phyloP scores from a whole-genome alignment of 495 filamentous ascomycete species.

The Aspergillus biplanus region DNA sequence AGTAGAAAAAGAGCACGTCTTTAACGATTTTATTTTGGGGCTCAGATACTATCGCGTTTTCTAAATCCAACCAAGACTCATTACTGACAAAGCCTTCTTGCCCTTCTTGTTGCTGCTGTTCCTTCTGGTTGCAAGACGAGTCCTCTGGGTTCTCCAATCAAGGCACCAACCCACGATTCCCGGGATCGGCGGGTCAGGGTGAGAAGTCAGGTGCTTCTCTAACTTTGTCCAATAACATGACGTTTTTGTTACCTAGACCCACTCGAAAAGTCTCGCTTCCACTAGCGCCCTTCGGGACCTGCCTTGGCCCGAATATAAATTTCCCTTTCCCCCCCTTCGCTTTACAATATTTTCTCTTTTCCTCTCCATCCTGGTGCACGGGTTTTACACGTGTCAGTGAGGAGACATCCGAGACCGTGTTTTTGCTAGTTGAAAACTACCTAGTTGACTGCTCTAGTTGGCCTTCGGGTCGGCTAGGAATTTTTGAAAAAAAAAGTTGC shows the following conservation, averaged over 20 bases:
- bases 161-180: too few species aligned
- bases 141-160: too few species aligned
- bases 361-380: conserved; percentile 56
- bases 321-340: conserved; percentile 11
- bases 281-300: conserved; percentile 28
- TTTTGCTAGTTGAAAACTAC: conserved; percentile 67
- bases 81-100: too few species aligned
- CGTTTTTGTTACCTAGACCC: background rate
- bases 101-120: too few species aligned
- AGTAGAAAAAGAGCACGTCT: too few species aligned
- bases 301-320: conserved; percentile 32
- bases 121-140: too few species aligned
- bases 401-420: conserved; percentile 61
- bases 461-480: conserved; percentile 52
- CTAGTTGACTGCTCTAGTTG: conserved; percentile 52
- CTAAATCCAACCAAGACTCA: too few species aligned
- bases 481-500: conserved; percentile 50
- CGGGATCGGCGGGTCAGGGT: background rate
- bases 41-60: too few species aligned
- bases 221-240: background rate
- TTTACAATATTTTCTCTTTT: conserved; percentile 48
- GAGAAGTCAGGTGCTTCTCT: background rate
- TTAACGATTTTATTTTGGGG: too few species aligned
- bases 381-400: conserved; percentile 62
- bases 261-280: conserved; percentile 30